phyloP scores from a whole-genome alignment of 768 basidiomycete genomes.

The Lactarius hengduanensis region DNA sequence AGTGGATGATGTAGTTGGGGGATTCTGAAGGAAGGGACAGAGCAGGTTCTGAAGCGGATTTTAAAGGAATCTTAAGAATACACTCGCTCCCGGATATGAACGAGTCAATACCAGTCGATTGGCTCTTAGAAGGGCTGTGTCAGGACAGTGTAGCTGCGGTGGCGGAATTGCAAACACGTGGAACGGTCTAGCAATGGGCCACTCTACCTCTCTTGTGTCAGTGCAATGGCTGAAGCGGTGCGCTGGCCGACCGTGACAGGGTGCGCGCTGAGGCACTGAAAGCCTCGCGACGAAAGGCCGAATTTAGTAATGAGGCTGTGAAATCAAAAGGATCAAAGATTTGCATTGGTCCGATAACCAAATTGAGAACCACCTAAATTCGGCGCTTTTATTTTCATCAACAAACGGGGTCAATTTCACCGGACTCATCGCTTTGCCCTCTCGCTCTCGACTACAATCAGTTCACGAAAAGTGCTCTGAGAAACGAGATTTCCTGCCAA shows the following conservation, averaged over 20 bases:
- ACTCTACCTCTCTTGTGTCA: not conserved
- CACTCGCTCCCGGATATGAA: not conserved
- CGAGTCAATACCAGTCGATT: conserved; percentile 18
- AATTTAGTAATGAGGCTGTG: conserved; percentile 7
- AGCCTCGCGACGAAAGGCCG: not conserved
- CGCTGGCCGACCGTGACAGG: not conserved
- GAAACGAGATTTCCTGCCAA: not conserved
- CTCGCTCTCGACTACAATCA: not conserved
- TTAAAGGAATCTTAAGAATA: not conserved
- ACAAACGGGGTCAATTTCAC: not conserved
- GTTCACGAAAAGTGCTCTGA: not conserved
- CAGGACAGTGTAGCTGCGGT: not conserved
- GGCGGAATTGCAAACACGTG: conserved; percentile 19
- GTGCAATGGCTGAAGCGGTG: conserved; percentile 11
- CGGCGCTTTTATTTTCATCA: not conserved
- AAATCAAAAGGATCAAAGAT: not conserved
- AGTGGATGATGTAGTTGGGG: conserved; percentile 1
- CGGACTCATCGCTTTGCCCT: not conserved
- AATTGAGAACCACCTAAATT: not conserved
- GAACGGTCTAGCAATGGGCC: not conserved
- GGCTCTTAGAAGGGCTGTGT: conserved; percentile 10
- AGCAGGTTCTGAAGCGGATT: not conserved
- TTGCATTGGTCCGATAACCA: not conserved
- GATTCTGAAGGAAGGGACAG: not conserved
- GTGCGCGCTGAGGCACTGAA: not conserved